phyloP scores from a whole-genome alignment of 768 basidiomycete genomes.

The Pseudohyphozyma bogoriensis region DNA sequence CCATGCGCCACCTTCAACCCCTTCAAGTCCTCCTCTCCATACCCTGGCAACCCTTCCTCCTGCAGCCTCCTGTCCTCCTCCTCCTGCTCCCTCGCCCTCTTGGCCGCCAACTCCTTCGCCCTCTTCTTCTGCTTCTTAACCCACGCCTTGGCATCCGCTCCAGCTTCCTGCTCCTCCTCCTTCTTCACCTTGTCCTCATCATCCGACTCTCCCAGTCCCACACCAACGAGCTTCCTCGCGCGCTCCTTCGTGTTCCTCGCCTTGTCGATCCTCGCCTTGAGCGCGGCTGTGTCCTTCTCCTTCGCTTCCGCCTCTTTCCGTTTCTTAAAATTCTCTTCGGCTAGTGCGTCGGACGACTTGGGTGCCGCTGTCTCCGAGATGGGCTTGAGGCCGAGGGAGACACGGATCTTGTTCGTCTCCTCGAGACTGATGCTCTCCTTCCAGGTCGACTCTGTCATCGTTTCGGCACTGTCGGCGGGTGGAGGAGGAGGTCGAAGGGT shows the following conservation, averaged over 20 bases:
- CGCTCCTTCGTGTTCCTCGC: conserved; percentile 90
- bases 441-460: conserved; percentile 60
- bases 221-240: conserved; percentile 78
- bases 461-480: no score
- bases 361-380: conserved; percentile 61
- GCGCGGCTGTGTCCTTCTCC: conserved; percentile 67
- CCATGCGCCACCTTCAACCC: conserved; percentile 95
- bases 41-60: conserved; percentile 39
- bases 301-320: conserved; percentile 58
- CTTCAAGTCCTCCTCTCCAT: conserved; percentile 52
- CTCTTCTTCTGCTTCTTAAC: conserved; percentile 81
- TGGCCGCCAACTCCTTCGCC: conserved; percentile 67
- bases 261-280: conserved; percentile 65
- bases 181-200: conserved; percentile 26
- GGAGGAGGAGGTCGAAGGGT: no score
- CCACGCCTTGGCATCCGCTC: conserved; percentile 76
- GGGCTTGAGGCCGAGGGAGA: conserved; percentile 85
- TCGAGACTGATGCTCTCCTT: conserved; percentile 72
- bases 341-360: conserved; percentile 52
- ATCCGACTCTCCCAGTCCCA: conserved; percentile 77
- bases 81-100: conserved; percentile 44
- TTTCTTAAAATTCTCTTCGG: conserved; percentile 75
- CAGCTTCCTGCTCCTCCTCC: conserved; percentile 6
- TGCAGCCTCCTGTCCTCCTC: conserved; percentile 71
- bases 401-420: conserved; percentile 92